Percentiles rank a stretch among this genome's conserved stretches.
phyloP scores from a whole-genome alignment of 345 rosid species.

The Arabidopsis suecica region DNA sequence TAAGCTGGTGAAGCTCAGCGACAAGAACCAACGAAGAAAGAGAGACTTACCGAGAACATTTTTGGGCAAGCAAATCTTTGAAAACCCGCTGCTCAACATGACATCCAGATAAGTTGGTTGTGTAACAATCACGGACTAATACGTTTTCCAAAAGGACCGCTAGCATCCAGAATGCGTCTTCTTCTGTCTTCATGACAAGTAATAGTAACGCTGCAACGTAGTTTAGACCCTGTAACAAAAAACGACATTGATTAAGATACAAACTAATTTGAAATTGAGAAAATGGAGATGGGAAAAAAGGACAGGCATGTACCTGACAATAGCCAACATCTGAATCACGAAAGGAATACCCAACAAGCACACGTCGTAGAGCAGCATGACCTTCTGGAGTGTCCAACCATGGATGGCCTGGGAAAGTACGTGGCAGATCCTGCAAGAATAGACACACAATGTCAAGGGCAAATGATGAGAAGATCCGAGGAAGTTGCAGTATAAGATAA shows the following conservation, averaged over 20 bases:
- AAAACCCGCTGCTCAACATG: constrained; percentile 99
- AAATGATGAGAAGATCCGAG: constrained; percentile 2
- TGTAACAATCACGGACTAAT: constrained; percentile 93
- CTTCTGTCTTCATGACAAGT: constrained; percentile 99
- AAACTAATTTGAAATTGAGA: not conserved
- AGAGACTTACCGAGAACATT: constrained; percentile 73
- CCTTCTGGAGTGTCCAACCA: constrained; percentile 99
- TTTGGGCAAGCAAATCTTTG: constrained; percentile 84
- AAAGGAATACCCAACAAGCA: constrained; percentile 94
- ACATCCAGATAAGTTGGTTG: constrained; percentile 92
- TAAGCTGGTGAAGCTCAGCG: not conserved
- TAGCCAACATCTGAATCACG: constrained; percentile 99
- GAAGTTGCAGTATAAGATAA: not conserved
- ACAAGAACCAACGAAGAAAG: constrained; percentile 9
- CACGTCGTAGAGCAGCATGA: constrained; percentile 89
- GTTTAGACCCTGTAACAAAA: constrained; percentile 77
- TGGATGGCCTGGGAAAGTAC: constrained; percentile 99
- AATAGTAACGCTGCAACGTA: constrained; percentile 92
- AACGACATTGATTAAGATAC: constrained; percentile 15
- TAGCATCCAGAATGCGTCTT: constrained; percentile 99
- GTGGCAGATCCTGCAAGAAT: constrained; percentile 79
- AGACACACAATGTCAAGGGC: constrained; percentile 14
- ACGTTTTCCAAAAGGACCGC: constrained; percentile 96
- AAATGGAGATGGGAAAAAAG: not conserved
- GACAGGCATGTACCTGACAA: constrained; percentile 74